Conservation (phyloP, 23 red algal genomes). For the Gracilaria domingensis region DNA sequence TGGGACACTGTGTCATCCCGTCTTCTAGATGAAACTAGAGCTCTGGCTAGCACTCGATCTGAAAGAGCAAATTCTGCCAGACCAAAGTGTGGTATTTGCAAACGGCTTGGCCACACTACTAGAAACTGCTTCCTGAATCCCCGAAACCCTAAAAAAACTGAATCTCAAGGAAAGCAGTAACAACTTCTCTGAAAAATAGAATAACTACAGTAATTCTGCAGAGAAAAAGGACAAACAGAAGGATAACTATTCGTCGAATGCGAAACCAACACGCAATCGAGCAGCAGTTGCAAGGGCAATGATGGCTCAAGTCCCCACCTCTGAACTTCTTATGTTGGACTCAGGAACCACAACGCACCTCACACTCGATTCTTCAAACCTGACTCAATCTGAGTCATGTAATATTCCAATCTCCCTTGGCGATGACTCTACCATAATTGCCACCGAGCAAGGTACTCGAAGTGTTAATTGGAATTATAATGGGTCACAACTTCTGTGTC, state of each 20-base stretch:
- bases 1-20: conserved; percentile 12
- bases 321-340: conserved; percentile 22
- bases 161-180: not conserved
- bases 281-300: conserved; percentile 21
- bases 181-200: not conserved
- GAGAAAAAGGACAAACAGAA: conserved; percentile 1
- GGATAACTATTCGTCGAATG: not conserved
- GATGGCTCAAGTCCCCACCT: not conserved
- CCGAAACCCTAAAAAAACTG: not conserved
- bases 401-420: conserved; percentile 19
- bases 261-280: not conserved
- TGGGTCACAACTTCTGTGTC: not conserved
- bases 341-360: conserved; percentile 51
- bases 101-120: not conserved
- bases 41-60: not conserved
- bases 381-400: not conserved
- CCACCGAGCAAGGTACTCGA: conserved; percentile 11
- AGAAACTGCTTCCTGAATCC: conserved; percentile 9
- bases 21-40: not conserved
- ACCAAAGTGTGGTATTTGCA: conserved; percentile 39
- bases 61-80: not conserved
- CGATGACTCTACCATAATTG: conserved; percentile 20
- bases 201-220: not conserved
- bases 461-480: conserved; percentile 1
- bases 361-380: not conserved